Conservation (phyloP, 208 protist species). For the Trypanosoma avium region DNA sequence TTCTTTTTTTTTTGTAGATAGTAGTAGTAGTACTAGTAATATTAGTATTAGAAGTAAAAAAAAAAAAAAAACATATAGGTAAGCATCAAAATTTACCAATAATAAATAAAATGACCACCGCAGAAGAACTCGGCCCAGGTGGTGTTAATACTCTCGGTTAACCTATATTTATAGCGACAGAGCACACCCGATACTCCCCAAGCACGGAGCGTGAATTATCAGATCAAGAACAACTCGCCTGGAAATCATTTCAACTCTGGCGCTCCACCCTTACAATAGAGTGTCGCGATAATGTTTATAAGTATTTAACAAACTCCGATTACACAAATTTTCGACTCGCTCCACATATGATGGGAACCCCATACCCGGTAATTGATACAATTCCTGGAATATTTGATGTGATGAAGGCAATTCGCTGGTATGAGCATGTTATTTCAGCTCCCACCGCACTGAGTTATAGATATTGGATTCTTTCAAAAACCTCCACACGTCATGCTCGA, state of each 20-base stretch:
- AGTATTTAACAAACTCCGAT: conserved; percentile 67
- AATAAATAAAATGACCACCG: conserved; percentile 35
- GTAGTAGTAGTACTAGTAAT: not conserved
- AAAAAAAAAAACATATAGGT: no score
- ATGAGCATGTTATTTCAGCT: conserved; percentile 67
- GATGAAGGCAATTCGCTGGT: conserved; percentile 59
- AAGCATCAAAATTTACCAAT: no score
- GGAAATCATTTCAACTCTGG: conserved; percentile 90
- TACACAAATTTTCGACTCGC: conserved; percentile 85
- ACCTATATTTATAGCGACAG: conserved; percentile 79
- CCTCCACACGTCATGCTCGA: conserved; percentile 46
- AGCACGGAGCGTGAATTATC: conserved; percentile 72
- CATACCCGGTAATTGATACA: conserved; percentile 74
- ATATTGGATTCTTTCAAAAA: conserved; percentile 75
- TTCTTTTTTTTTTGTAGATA: conserved; percentile 4
- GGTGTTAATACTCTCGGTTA: conserved; percentile 49
- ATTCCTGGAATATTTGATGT: conserved; percentile 50
- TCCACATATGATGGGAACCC: conserved; percentile 80
- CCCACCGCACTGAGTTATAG: conserved; percentile 43
- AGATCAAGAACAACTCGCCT: conserved; percentile 83
- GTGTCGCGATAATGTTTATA: conserved; percentile 79
- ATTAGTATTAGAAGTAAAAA: no score
- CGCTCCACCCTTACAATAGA: conserved; percentile 71
- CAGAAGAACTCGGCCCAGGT: conserved; percentile 52
- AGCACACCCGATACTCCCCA: conserved; percentile 67